These are phyloP conservation scores for Incumbomyces delicatus DNA, from an alignment of 2,329 filamentous ascomycete species.

Conservation along the genomic window DNA sequence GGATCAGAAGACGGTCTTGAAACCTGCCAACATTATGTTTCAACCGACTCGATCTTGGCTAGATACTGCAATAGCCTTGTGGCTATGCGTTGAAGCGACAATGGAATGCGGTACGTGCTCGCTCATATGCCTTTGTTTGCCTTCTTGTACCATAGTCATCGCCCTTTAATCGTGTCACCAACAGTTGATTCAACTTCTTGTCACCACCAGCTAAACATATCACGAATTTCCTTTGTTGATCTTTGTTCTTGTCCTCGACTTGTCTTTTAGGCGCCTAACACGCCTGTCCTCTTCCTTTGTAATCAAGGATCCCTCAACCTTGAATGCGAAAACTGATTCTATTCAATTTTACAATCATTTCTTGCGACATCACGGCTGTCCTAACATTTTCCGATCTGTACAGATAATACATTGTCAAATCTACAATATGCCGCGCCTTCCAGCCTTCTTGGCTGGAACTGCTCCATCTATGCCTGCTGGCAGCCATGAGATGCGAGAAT, in stretches of 20 bases:
- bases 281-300: too few relatives aligned
- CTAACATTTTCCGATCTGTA: not conserved
- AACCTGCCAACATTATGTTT: slow-evolving; percentile 7
- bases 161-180: not conserved
- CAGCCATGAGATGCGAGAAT: slow-evolving; percentile 53
- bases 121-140: slow-evolving; percentile 4
- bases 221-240: slow-evolving; percentile 6
- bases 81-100: slow-evolving; percentile 5
- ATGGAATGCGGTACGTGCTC: slow-evolving; percentile 8
- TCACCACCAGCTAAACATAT: slow-evolving; percentile 3
- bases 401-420: slow-evolving; percentile 20
- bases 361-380: too few relatives aligned
- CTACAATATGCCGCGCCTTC: slow-evolving; percentile 18
- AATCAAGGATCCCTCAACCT: too few relatives aligned
- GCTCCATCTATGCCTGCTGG: slow-evolving; percentile 48
- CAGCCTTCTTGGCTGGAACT: slow-evolving; percentile 44
- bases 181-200: not conserved
- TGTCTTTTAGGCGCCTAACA: too few relatives aligned
- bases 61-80: slow-evolving; percentile 5
- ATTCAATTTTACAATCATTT: not conserved
- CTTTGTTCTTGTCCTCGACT: not conserved
- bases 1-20: slow-evolving; percentile 1
- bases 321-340: not conserved
- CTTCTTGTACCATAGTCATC: not conserved
- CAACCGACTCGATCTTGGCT: slow-evolving; percentile 4